phyloP scores from a whole-genome alignment of 2,329 filamentous ascomycete genomes.

The Davidsoniella australis region DNA sequence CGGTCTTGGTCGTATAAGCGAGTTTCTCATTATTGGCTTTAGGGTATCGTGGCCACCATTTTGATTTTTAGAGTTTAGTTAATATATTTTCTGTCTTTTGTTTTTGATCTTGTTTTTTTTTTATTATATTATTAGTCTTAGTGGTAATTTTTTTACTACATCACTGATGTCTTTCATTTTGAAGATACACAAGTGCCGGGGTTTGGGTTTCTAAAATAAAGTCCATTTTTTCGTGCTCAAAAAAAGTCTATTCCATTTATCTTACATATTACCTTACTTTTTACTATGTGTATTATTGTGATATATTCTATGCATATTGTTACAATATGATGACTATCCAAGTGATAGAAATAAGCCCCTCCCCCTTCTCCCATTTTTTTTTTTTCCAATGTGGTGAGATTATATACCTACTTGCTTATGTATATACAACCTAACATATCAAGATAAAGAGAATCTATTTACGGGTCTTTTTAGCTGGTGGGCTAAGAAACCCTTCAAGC shows the following conservation, averaged over 20 bases:
- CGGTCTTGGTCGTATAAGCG: not conserved
- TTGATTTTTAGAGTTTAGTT: not conserved
- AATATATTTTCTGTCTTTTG: conserved; percentile 1
- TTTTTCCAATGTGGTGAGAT: no score
- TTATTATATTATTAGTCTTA: conserved; percentile 1
- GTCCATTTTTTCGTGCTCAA: conserved; percentile 4
- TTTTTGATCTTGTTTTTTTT: conserved; percentile 5
- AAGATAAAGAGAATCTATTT: no score
- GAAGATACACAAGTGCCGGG: conserved; percentile 1
- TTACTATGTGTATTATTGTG: no score
- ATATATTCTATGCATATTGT: no score
- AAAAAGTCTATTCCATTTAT: not conserved
- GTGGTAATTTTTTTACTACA: no score
- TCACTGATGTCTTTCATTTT: no score
- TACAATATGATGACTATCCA: no score
- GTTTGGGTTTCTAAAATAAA: conserved; percentile 9
- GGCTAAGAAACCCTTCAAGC: conserved; percentile 35
- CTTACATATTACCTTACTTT: no score
- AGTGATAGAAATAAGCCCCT: no score
- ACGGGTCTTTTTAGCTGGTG: not conserved
- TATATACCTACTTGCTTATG: no score
- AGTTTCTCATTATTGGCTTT: not conserved
- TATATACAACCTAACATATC: no score
- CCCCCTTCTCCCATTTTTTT: no score
- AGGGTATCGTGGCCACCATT: not conserved